Percentiles rank a stretch among this genome's conserved stretches.
Conservation (phyloP, 106 monocot genomes). For the Platanthera guangdongensis region DNA sequence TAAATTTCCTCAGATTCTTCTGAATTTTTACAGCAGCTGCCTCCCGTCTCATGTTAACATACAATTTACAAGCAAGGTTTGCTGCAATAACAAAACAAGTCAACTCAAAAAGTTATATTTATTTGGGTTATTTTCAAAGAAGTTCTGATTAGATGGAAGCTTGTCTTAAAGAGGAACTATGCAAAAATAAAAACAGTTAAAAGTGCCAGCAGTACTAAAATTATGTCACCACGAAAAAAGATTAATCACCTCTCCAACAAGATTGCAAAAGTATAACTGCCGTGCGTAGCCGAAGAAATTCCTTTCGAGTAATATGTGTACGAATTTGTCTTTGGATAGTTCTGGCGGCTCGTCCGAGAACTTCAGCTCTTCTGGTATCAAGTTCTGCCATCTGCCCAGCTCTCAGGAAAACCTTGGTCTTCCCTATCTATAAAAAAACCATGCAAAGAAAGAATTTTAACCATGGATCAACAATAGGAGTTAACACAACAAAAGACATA, state of each 20-base stretch:
- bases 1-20: conserved; percentile 42
- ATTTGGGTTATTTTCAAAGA: conserved; percentile 5
- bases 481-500: background rate
- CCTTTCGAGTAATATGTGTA: conserved; percentile 62
- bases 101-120: background rate
- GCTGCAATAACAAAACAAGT: conserved; percentile 25
- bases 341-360: conserved; percentile 66
- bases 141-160: background rate
- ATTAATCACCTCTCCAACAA: conserved; percentile 56
- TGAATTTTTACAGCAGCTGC: conserved; percentile 71
- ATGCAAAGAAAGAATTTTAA: background rate
- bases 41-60: conserved; percentile 62
- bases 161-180: background rate
- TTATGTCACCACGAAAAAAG: background rate
- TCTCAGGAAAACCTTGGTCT: conserved; percentile 81
- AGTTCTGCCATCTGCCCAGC: conserved; percentile 96
- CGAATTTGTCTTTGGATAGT: conserved; percentile 79
- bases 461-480: background rate
- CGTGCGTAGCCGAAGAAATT: conserved; percentile 43
- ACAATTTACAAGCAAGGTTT: conserved; percentile 60
- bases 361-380: conserved; percentile 80
- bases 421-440: conserved; percentile 55
- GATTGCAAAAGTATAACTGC: conserved; percentile 67
- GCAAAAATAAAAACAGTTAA: background rate
- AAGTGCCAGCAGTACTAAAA: background rate